Evolutionary conservation across 768 basidiomycete species (phyloP).

Genomic region (Lactarius deliciosus): DNA sequence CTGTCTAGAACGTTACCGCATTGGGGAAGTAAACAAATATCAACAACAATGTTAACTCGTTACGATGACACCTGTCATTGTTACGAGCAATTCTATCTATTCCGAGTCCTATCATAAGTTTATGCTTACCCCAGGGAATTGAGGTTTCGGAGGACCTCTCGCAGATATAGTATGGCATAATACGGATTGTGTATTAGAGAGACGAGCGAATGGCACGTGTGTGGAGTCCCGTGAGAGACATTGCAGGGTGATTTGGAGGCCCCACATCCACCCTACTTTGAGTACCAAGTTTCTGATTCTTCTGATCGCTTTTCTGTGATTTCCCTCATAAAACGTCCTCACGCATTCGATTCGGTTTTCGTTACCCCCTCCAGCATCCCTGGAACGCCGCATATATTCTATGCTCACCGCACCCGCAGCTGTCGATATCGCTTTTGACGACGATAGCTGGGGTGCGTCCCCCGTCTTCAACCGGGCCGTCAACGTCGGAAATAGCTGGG

Average conservation of each 20-base stretch:
- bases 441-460: conserved; percentile 61
- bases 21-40: conserved; percentile 25
- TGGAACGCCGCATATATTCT: conserved; percentile 6
- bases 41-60: conserved; percentile 10
- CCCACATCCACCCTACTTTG: conserved; percentile 5
- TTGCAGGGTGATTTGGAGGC: not conserved
- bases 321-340: not conserved
- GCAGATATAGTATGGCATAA: conserved; percentile 4
- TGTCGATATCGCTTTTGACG: conserved; percentile 64
- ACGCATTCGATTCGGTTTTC: not conserved
- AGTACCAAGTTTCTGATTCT: not conserved
- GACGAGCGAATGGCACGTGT: conserved; percentile 15
- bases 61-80: not conserved
- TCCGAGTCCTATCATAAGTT: not conserved
- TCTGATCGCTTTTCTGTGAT: not conserved
- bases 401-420: conserved; percentile 59
- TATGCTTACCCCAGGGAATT: not conserved
- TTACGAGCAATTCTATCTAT: not conserved
- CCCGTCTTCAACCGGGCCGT: conserved; percentile 56
- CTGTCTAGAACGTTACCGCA: conserved; percentile 8
- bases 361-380: conserved; percentile 7
- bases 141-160: not conserved
- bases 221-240: conserved; percentile 19
- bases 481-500: conserved; percentile 78
- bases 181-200: not conserved